Evolutionary conservation across 1,139 yeast genomes (phyloP).

Genomic region (Maudiozyma humilis): DNA sequence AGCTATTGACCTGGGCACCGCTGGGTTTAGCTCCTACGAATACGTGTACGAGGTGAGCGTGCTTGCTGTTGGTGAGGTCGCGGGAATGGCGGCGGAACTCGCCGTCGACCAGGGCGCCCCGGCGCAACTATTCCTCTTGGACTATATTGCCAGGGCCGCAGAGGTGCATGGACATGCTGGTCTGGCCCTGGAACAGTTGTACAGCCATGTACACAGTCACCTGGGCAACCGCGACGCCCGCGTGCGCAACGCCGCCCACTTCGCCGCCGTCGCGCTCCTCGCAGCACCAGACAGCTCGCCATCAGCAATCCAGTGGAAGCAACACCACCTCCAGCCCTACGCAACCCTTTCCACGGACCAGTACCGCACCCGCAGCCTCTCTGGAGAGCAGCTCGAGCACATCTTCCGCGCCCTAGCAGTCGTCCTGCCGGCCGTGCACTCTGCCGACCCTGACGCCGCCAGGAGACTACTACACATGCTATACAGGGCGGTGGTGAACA

Average conservation of each 20-base stretch:
- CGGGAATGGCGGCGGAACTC: background rate
- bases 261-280: no score
- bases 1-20: slow-evolving; percentile 22
- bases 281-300: slow-evolving; percentile 10
- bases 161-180: no score
- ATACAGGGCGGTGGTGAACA: slow-evolving; percentile 16
- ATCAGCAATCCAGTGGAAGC: slow-evolving; percentile 17
- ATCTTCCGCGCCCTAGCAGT: slow-evolving; percentile 15
- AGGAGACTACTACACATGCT: slow-evolving; percentile 19
- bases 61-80: slow-evolving; percentile 5
- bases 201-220: no score
- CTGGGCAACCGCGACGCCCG: no score
- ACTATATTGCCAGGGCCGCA: slow-evolving; percentile 21
- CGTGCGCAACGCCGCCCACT: no score
- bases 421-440: slow-evolving; percentile 10
- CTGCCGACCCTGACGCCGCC: slow-evolving; percentile 13
- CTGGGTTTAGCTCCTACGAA: slow-evolving; percentile 26
- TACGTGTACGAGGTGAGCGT: slow-evolving; percentile 15
- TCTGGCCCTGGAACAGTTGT: no score
- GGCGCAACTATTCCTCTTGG: slow-evolving; percentile 22
- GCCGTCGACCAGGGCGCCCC: no score
- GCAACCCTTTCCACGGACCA: slow-evolving; percentile 14
- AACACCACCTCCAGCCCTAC: slow-evolving; percentile 13
- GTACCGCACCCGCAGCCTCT: slow-evolving; percentile 11
- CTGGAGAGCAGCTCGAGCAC: slow-evolving; percentile 17